Percentiles rank a stretch among this genome's conserved stretches.
These are phyloP conservation scores for Dysphania ambrosioides DNA, from an alignment of 148 eudicot species.

Conservation along the genomic window DNA sequence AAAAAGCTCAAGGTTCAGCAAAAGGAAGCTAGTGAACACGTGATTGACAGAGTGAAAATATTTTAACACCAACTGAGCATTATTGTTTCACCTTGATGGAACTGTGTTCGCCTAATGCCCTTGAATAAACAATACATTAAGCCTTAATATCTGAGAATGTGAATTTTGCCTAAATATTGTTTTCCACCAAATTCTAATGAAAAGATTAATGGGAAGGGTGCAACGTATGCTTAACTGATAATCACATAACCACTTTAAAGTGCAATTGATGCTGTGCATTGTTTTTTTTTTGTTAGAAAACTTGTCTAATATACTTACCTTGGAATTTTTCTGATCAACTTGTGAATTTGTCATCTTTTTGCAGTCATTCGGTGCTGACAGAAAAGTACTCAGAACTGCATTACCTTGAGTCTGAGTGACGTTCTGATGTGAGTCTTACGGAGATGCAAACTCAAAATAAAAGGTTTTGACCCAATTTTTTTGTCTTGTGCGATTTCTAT, in stretches of 20 bases:
- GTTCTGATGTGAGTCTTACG: not conserved
- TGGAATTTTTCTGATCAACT: not conserved
- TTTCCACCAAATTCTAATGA: no score
- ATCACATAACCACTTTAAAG: not conserved
- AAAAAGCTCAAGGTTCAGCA: not conserved
- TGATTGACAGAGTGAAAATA: not conserved
- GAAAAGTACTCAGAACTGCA: constrained; percentile 65
- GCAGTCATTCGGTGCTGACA: constrained; percentile 91
- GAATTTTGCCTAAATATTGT: no score
- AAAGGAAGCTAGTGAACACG: not conserved
- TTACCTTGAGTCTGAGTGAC: constrained; percentile 51
- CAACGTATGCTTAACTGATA: not conserved
- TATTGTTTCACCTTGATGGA: not conserved
- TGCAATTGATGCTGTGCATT: not conserved
- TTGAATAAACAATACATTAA: no score
- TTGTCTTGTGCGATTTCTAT: constrained; percentile 17
- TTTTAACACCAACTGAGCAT: not conserved
- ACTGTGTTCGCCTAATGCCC: no score
- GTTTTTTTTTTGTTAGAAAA: not conserved
- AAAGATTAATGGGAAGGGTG: no score
- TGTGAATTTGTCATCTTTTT: not conserved
- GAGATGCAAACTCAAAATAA: constrained; percentile 10
- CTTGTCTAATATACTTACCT: not conserved
- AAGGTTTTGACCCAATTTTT: constrained; percentile 20
- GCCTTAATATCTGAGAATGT: no score